Evolutionary conservation across 1,284 basidiomycete genomes (phyloP).

Genomic region (Golubevia sp.): DNA sequence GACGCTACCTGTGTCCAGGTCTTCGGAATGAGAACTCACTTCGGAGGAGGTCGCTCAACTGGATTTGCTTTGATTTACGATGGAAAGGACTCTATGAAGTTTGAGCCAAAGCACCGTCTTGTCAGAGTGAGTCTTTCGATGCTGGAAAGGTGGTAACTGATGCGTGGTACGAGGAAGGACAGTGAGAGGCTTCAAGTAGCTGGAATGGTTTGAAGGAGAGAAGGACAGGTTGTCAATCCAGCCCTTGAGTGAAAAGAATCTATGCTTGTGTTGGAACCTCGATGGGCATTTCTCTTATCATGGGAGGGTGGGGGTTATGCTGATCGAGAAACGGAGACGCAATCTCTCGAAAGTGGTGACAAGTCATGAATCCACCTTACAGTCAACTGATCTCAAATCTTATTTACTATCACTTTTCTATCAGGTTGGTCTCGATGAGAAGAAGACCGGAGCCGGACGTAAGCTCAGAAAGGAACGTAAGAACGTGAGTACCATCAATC

Average conservation of each 20-base stretch:
- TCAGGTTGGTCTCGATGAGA: slow-evolving; percentile 48
- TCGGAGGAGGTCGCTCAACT: slow-evolving; percentile 61
- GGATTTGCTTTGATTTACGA: slow-evolving; percentile 61
- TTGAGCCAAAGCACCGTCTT: slow-evolving; percentile 58
- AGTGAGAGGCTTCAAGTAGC: too few species aligned
- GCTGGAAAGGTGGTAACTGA: not conserved
- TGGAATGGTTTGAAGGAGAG: too few species aligned
- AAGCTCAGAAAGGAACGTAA: slow-evolving; percentile 62
- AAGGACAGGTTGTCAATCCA: too few species aligned
- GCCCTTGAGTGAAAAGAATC: too few species aligned
- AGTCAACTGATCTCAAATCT: too few species aligned
- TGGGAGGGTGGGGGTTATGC: too few species aligned
- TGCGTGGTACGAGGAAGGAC: too few species aligned
- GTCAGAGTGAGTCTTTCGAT: slow-evolving; percentile 36
- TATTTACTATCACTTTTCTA: slow-evolving; percentile 1
- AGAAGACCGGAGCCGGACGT: slow-evolving; percentile 59
- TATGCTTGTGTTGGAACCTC: too few species aligned
- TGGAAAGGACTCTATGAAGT: slow-evolving; percentile 55
- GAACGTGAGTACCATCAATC: slow-evolving; percentile 26
- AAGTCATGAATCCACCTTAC: too few species aligned
- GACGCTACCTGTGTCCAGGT: slow-evolving; percentile 59
- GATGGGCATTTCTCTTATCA: too few species aligned
- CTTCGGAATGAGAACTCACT: slow-evolving; percentile 59
- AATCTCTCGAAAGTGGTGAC: too few species aligned
- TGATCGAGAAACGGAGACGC: too few species aligned